phyloP scores from a whole-genome alignment of 1,139 yeast genomes.

The Sugiyamaella paludigena region DNA sequence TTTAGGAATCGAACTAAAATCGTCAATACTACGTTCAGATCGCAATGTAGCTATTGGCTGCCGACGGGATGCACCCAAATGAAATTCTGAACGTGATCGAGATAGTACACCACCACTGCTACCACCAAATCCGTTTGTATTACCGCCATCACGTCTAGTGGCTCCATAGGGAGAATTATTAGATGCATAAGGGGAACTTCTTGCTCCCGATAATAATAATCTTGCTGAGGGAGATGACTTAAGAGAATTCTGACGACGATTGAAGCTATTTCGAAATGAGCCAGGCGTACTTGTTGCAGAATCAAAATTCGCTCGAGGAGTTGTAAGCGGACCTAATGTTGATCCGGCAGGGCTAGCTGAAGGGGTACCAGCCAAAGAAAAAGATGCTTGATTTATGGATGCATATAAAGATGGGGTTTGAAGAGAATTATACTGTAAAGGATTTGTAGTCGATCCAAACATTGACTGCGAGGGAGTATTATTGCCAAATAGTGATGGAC shows the following conservation, averaged over 20 bases:
- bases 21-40: slow-evolving; percentile 17
- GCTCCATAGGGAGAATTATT: slow-evolving; percentile 1
- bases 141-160: neutral
- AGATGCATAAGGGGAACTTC: slow-evolving; percentile 10
- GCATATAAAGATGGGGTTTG: slow-evolving; percentile 31
- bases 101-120: neutral
- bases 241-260: slow-evolving; percentile 7
- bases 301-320: slow-evolving; percentile 14
- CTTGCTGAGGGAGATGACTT: slow-evolving; percentile 12
- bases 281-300: slow-evolving; percentile 11
- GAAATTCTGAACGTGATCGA: slow-evolving; percentile 14
- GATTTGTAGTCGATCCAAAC: slow-evolving; percentile 1
- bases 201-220: slow-evolving; percentile 6
- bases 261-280: slow-evolving; percentile 3
- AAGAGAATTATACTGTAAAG: slow-evolving; percentile 3
- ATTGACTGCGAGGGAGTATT: slow-evolving; percentile 6
- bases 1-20: slow-evolving; percentile 9
- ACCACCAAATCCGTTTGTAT: neutral
- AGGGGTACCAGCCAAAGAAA: slow-evolving; percentile 44
- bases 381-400: slow-evolving; percentile 60
- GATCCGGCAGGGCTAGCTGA: slow-evolving; percentile 29
- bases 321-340: slow-evolving; percentile 25
- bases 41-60: slow-evolving; percentile 1
- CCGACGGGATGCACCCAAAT: slow-evolving; percentile 6
- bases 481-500: slow-evolving; percentile 3